Base-by-base conservation (phyloP, 805 yeast species). In the Pichia nanzhaoensis region DNA sequence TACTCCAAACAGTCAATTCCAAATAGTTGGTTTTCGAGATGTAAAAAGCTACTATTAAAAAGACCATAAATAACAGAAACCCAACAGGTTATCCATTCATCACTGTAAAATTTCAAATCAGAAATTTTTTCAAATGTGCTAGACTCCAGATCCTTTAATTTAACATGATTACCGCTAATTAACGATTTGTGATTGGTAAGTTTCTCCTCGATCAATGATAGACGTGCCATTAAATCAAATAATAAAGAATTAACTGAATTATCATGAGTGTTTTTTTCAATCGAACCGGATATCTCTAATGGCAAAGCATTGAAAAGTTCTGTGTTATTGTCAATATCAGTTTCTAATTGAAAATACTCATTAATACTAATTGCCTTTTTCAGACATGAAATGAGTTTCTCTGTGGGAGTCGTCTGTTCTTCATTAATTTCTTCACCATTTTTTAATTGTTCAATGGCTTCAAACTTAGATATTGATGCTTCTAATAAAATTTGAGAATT, bases 401-500 rank as follows among this genome's bases (percentile, higher is more conserved):
- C 13, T 42, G 49, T 8, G 43, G 10, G 20, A 45, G 27, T n/a
- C 5, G 49, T 19, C 13, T 27, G 4, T 13, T 5, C 33, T 12
- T 14, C 4, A 3, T 34, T 8, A 24, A 30, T 3, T 20, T 18
- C n/a, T 12, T 8, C 7, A 17, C 14, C 22, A 20, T 21, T 24
- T 4, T 41, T 31, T 5, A 32, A 24, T 17, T 3, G 22, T 21
- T 54, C 56, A 17, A 56, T 42, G 5, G 48, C 34, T 42, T 60
- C 63, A 42, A 60, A 56, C 16, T 53, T 59, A 1, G 55, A 48
- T 12, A 61, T 31, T 16, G 63, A 53, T 2, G 64, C 55, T 38
- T 61, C 63, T 41, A 61, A 54, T 31, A 61, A 34, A 19, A 56
- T 50, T 43, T 59, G 54, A 8, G 65, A 51, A 37, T 56, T 54